A percentile compares a stretch with the other conserved stretches of the same genome.
phyloP scores from a whole-genome alignment of 495 filamentous ascomycete genomes.

The Penicillium alfredii region DNA sequence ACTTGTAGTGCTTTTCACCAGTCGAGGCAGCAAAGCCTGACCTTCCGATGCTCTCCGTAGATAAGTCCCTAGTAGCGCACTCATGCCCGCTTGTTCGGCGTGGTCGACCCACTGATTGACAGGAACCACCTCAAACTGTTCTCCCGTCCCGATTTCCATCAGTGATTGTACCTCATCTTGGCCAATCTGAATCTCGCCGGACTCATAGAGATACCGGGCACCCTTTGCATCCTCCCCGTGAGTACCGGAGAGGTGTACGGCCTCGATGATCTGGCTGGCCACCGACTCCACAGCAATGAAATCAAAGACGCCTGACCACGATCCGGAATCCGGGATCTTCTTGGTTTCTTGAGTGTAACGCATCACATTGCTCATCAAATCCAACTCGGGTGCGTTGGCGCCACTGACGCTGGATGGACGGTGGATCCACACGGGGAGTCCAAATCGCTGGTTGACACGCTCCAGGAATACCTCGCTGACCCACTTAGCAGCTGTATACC shows the following conservation, averaged over 20 bases:
- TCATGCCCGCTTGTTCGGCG: conserved; percentile 22
- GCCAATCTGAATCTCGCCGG: conserved; percentile 14
- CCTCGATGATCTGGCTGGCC: conserved; percentile 12
- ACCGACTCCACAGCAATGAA: conserved; percentile 22
- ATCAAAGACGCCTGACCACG: conserved; percentile 20
- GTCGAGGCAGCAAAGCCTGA: conserved; percentile 13
- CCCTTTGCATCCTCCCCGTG: background rate
- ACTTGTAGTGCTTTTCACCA: conserved; percentile 12
- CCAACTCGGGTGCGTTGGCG: conserved; percentile 16
- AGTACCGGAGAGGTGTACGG: conserved; percentile 4
- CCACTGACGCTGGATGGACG: conserved; percentile 28
- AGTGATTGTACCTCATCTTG: conserved; percentile 12
- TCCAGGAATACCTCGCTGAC: conserved; percentile 48
- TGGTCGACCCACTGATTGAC: conserved; percentile 13
- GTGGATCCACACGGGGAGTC: conserved; percentile 37
- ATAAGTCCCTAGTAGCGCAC: conserved; percentile 14
- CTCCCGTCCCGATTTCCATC: conserved; percentile 12
- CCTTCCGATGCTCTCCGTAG: conserved; percentile 13
- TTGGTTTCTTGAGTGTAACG: conserved; percentile 11
- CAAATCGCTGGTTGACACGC: conserved; percentile 13
- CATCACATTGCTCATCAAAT: conserved; percentile 24
- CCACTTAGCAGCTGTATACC: conserved; percentile 50
- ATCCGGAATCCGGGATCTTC: conserved; percentile 13
- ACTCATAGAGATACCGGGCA: conserved; percentile 9
- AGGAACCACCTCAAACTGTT: conserved; percentile 10